phyloP scores from a whole-genome alignment of 2,329 filamentous ascomycete genomes.

The Dissoconium aciculare region DNA sequence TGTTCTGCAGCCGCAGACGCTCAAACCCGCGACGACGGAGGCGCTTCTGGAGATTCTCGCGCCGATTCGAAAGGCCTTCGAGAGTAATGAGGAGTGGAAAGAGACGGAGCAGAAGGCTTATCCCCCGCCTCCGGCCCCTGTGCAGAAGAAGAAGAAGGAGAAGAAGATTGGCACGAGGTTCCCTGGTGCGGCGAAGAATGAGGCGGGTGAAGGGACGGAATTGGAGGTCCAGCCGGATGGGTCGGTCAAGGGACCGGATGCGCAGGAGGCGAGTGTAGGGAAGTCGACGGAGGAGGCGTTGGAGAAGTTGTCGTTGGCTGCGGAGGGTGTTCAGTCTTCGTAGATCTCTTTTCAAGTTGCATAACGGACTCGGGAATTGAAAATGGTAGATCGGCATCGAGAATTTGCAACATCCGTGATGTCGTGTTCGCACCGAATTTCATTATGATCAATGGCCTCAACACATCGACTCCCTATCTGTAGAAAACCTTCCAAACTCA shows the following conservation, averaged over 20 bases:
- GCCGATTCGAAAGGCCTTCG: slow-evolving; percentile 62
- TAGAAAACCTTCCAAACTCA: slow-evolving; percentile 19
- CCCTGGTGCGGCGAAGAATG: slow-evolving; percentile 29
- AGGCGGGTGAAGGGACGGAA: slow-evolving; percentile 10
- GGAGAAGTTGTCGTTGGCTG: slow-evolving; percentile 20
- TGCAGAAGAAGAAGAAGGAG: slow-evolving; percentile 54
- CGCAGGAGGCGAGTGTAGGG: slow-evolving; percentile 29
- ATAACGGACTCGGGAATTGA: too few relatives aligned
- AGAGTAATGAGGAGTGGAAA: slow-evolving; percentile 64
- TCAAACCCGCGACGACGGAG: slow-evolving; percentile 70
- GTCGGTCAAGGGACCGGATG: slow-evolving; percentile 29
- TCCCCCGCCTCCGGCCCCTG: slow-evolving; percentile 46
- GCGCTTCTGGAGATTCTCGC: slow-evolving; percentile 59
- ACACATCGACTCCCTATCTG: too few relatives aligned
- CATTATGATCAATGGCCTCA: too few relatives aligned
- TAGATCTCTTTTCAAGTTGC: too few relatives aligned
- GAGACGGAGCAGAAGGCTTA: slow-evolving; percentile 64
- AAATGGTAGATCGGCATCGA: too few relatives aligned
- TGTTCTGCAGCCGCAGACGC: slow-evolving; percentile 52
- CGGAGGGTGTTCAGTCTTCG: too few relatives aligned
- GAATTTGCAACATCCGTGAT: too few relatives aligned
- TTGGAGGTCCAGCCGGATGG: slow-evolving; percentile 33
- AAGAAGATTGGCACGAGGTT: slow-evolving; percentile 61
- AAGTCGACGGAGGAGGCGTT: slow-evolving; percentile 28
- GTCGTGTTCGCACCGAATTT: too few relatives aligned